Percentiles rank a stretch among this genome's conserved stretches.
These are phyloP conservation scores for Protomyces gravidus DNA, from an alignment of 1,139 yeast genomes.

Conservation along the genomic window DNA sequence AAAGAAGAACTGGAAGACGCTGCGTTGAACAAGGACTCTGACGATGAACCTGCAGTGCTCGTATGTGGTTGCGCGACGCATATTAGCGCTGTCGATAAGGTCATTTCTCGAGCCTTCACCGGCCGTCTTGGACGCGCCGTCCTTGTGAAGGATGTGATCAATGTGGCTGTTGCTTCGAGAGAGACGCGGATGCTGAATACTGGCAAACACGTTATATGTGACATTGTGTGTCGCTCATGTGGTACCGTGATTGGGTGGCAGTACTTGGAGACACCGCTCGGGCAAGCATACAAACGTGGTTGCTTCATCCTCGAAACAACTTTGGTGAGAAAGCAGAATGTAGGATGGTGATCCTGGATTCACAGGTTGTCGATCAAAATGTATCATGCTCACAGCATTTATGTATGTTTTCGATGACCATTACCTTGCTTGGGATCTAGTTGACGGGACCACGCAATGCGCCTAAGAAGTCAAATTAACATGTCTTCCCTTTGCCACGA, in stretches of 20 bases:
- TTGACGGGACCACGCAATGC: too few relatives aligned
- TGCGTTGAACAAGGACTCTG: too few relatives aligned
- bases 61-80: background rate
- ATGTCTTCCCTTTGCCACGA: too few relatives aligned
- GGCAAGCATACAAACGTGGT: constrained; percentile 5
- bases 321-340: constrained; percentile 8
- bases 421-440: too few relatives aligned
- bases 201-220: constrained; percentile 12
- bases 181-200: constrained; percentile 6
- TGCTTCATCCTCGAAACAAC: constrained; percentile 1
- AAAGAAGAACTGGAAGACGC: background rate
- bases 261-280: background rate
- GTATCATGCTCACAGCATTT: too few relatives aligned
- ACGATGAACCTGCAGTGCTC: background rate
- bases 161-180: background rate
- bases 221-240: constrained; percentile 7
- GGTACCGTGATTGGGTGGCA: constrained; percentile 6
- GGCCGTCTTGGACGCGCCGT: constrained; percentile 13
- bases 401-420: too few relatives aligned
- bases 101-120: constrained; percentile 9
- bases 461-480: too few relatives aligned
- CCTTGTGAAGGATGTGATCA: background rate
- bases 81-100: background rate
- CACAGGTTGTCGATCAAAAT: too few relatives aligned
- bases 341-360: background rate